Evolutionary conservation across 164 flowering plant species (phyloP).

Genomic region (grape (Vitis vinifera)): DNA sequence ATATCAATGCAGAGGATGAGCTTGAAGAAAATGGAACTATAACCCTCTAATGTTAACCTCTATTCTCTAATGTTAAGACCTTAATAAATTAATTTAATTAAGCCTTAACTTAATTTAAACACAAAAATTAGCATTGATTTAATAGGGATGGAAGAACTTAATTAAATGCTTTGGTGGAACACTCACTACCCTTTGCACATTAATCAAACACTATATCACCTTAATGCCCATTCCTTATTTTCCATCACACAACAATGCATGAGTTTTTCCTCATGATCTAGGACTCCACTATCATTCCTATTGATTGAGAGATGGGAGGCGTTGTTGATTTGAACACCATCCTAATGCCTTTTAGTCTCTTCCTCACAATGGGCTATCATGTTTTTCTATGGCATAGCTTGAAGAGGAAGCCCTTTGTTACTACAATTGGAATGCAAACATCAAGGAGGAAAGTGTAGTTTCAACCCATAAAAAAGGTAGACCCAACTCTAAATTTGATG

Average conservation of each 20-base stretch:
- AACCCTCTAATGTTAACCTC: too few species aligned
- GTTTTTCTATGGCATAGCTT: slow-evolving; percentile 54
- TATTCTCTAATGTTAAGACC: too few species aligned
- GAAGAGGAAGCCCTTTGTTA: slow-evolving; percentile 45
- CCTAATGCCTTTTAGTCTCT: slow-evolving; percentile 58
- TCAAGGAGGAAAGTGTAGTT: slow-evolving; percentile 46
- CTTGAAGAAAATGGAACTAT: too few species aligned
- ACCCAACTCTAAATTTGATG: not conserved
- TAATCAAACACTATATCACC: too few species aligned
- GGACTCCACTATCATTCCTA: too few species aligned
- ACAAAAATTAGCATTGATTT: too few species aligned
- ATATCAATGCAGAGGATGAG: too few species aligned
- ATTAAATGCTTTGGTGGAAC: too few species aligned
- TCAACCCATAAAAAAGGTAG: slow-evolving; percentile 45
- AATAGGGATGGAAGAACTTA: too few species aligned
- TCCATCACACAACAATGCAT: not conserved
- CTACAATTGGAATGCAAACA: slow-evolving; percentile 37
- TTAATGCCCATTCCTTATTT: not conserved
- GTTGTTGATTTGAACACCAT: slow-evolving; percentile 42
- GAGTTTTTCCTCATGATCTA: not conserved
- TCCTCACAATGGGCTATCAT: slow-evolving; percentile 67
- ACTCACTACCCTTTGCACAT: too few species aligned
- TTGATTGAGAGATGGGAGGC: slow-evolving; percentile 16
- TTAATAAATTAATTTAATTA: too few species aligned
- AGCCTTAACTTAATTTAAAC: too few species aligned